Conservation (phyloP, 345 rosid genomes). For the Hibiscus trionum region DNA sequence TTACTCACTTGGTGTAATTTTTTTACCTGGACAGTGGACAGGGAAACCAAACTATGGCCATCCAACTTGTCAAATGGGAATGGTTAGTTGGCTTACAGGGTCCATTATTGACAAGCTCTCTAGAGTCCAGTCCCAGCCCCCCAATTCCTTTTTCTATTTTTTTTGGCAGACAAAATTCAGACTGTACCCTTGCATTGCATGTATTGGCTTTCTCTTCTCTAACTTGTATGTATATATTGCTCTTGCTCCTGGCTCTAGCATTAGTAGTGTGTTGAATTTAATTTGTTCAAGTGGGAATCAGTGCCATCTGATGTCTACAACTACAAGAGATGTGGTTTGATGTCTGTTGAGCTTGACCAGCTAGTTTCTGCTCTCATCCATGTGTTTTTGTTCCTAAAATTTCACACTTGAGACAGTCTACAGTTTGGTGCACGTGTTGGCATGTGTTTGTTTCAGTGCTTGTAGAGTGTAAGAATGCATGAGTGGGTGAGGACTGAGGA, state of each 20-base stretch:
- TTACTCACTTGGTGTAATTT: neutral
- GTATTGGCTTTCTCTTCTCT: neutral
- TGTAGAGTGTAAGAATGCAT: neutral
- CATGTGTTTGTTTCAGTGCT: slow-evolving; percentile 1
- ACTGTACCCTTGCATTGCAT: neutral
- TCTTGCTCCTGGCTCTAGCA: neutral
- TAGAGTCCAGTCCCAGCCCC: neutral
- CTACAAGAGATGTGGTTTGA: neutral
- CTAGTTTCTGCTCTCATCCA: neutral
- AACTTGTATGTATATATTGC: neutral
- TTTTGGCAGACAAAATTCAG: neutral
- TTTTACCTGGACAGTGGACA: slow-evolving; percentile 2
- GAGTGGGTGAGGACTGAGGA: neutral
- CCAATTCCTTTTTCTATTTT: neutral
- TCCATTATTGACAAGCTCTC: neutral
- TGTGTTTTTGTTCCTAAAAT: neutral
- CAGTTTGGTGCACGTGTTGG: slow-evolving; percentile 11
- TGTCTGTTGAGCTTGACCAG: neutral
- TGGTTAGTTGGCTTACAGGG: neutral
- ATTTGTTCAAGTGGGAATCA: neutral
- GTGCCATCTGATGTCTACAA: neutral
- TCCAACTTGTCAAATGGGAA: neutral
- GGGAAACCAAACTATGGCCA: neutral
- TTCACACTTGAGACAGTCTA: neutral
- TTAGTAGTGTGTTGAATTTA: neutral